Conservation (phyloP, 2,329 filamentous ascomycete genomes). For the Exophiala sp. region DNA sequence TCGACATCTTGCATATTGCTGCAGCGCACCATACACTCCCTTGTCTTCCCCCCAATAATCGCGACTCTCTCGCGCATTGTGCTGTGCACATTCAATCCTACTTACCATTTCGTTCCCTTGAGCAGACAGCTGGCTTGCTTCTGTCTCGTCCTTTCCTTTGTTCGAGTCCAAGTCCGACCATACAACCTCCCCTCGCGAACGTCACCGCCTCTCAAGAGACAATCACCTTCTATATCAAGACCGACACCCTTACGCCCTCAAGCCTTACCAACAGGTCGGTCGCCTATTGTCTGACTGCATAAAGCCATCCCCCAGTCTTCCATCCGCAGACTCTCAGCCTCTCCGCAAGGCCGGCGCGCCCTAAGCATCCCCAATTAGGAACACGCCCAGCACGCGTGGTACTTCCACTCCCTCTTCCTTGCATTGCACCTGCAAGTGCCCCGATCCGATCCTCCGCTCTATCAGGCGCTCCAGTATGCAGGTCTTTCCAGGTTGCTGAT, state of each 20-base stretch:
- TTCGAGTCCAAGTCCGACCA: conserved; percentile 2
- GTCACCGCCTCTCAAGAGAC: background rate
- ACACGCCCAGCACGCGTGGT: conserved; percentile 15
- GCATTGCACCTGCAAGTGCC: conserved; percentile 20
- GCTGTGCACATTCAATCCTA: conserved; percentile 14
- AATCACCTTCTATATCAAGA: background rate
- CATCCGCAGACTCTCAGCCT: conserved; percentile 10
- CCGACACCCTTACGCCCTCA: background rate
- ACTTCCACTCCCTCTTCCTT: conserved; percentile 10
- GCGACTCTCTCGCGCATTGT: conserved; percentile 7
- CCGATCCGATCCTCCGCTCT: conserved; percentile 12
- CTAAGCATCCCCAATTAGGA: conserved; percentile 8
- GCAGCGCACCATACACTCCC: conserved; percentile 7
- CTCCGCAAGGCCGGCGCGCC: conserved; percentile 17
- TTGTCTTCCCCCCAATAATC: background rate
- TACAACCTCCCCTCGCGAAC: conserved; percentile 3
- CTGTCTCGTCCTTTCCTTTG: conserved; percentile 27
- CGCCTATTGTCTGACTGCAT: conserved; percentile 14
- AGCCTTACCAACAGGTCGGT: conserved; percentile 7
- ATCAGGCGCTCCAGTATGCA: conserved; percentile 20
- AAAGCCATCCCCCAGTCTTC: background rate
- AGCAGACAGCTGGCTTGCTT: conserved; percentile 22
- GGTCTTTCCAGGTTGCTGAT: conserved; percentile 10
- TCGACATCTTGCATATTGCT: conserved; percentile 1
- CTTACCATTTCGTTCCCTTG: conserved; percentile 1